Evolutionary conservation across 148 eudicot species (phyloP).

Genomic region (Vaccinium darrowii): DNA sequence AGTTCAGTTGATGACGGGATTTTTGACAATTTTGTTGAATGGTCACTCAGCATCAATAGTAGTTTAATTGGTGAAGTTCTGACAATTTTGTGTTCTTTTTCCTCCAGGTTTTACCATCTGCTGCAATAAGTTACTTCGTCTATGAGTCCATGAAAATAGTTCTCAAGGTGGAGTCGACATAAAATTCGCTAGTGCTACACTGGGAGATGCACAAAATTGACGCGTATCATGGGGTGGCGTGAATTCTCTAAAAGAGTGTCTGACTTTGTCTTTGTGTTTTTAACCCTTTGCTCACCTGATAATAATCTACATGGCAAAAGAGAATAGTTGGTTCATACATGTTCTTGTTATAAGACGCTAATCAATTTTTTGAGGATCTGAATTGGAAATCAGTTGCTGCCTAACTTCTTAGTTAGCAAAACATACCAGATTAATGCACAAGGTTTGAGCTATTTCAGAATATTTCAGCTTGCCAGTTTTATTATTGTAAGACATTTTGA

Average conservation of each 20-base stretch:
- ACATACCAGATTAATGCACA: not conserved
- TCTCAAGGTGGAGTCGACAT: slow-evolving; percentile 72
- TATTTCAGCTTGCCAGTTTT: not conserved
- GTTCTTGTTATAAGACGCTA: not conserved
- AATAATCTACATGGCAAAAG: not conserved
- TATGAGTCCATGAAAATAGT: slow-evolving; percentile 94
- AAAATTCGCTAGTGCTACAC: not conserved
- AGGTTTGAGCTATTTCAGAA: not conserved
- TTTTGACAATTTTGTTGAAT: not conserved
- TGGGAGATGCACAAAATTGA: not conserved
- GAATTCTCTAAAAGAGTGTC: not conserved
- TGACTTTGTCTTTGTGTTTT: not conserved
- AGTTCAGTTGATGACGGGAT: not conserved
- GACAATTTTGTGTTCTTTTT: slow-evolving; percentile 18
- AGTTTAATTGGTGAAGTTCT: not conserved
- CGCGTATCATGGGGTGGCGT: not conserved
- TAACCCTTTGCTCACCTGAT: not conserved
- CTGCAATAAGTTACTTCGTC: slow-evolving; percentile 97
- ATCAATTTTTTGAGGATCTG: not conserved
- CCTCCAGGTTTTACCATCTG: slow-evolving; percentile 91
- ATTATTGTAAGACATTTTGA: not conserved
- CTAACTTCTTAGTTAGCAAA: not conserved
- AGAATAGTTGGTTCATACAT: not conserved
- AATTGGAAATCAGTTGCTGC: not conserved
- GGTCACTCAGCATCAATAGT: not conserved